A percentile compares a stretch with the other conserved stretches of the same genome.
These are phyloP conservation scores for Spatholobus suberectus DNA, from an alignment of 306 rosid species.

Conservation along the genomic window DNA sequence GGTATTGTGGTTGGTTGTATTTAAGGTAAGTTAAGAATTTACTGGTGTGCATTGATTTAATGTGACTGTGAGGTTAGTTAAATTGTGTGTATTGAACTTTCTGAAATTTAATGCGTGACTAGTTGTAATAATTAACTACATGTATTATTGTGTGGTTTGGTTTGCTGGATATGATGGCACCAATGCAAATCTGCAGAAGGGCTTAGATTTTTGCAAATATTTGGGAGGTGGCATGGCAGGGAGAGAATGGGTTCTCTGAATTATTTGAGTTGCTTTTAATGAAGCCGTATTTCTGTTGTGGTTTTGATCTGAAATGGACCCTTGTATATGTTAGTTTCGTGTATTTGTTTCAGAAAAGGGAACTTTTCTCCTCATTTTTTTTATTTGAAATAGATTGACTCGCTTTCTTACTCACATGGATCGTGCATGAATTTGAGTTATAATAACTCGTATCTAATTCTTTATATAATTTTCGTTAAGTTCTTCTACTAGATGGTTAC, in stretches of 20 bases:
- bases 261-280: slow-evolving; percentile 16
- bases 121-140: no score
- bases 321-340: not conserved
- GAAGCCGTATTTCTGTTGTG: not conserved
- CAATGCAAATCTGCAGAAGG: not conserved
- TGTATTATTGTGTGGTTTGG: no score
- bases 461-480: not conserved
- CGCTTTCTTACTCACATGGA: not conserved
- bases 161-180: not conserved
- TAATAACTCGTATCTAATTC: not conserved
- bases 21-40: not conserved
- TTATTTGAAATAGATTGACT: not conserved
- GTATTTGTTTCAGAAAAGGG: not conserved
- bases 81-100: not conserved
- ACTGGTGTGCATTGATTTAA: not conserved
- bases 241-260: not conserved
- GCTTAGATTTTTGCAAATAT: not conserved
- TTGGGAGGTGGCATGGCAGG: not conserved
- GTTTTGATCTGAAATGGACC: not conserved
- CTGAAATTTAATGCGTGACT: not conserved
- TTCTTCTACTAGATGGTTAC: not conserved
- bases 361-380: not conserved
- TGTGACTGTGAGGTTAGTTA: slow-evolving; percentile 20
- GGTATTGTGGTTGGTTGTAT: slow-evolving; percentile 15
- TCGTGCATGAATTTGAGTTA: not conserved